Evolutionary conservation across 495 filamentous ascomycete species (phyloP), one percentile per base, ranked within the genome.

Genomic region (Podospora australis): DNA sequence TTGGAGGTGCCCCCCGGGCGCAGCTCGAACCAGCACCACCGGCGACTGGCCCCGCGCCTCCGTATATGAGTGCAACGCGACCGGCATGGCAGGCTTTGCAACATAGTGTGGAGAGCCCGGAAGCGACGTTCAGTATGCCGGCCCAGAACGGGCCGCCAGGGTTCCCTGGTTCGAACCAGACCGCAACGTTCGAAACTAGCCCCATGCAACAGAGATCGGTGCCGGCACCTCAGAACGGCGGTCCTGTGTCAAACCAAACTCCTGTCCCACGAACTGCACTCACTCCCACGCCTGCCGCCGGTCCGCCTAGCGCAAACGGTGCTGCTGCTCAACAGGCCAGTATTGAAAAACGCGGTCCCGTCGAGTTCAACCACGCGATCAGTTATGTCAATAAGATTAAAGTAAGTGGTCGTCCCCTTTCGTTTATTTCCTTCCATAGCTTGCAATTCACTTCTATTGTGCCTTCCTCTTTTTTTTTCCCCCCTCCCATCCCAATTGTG

Each of bases 361-460:
- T 99, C 2, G 94, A 99, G 61, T 99, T 99, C 70, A 99, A 99
- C 66, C 94, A 99, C 71, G 94, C 94, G 0, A 99, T 99, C 50
- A 96, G 90, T 62, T 99, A 99, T 61, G 94, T 99, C 38, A 99
- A 99, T 63, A 99, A 99, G 70, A 99, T 99, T 46, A 99, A 99
- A 82, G 90, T 94, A 65, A 63, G 66, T 25, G 32, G 9, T 22
- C 25, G 30, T 43, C 25, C 19, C 41, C 11, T 45, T 26, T 28
- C 32, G 9, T n/a, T 44, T 30, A 34, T 22, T 44, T 44, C 11
- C 21, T 11, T 48, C 8, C 16, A 2, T 26, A 35, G 19, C 16
- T 35, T 22, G 34, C 16, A n/a, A 59, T 72, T 49, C 13, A 13
- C 20, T 4, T 42, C 36, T 22, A 29, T 17, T 23, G 10, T 43